These are phyloP conservation scores for Clarireedia monteithiana DNA, from an alignment of 2,329 filamentous ascomycete species.

Conservation along the genomic window DNA sequence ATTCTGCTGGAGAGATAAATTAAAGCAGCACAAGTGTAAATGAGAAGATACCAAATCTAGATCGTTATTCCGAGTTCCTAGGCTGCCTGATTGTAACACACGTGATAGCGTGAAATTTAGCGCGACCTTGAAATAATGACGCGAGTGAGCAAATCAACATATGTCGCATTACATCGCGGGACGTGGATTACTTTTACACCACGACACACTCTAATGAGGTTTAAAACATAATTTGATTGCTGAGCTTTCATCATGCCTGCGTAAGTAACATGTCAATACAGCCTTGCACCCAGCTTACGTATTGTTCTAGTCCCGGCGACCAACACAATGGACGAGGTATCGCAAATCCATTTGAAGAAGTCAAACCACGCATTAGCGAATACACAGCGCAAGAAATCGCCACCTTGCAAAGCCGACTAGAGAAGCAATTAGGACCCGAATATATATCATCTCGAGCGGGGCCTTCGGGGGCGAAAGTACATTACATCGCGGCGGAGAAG, in stretches of 20 bases:
- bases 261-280: slow-evolving; percentile 28
- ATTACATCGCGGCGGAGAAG: slow-evolving; percentile 95
- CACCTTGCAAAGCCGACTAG: slow-evolving; percentile 74
- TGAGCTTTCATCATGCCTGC: slow-evolving; percentile 35
- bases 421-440: slow-evolving; percentile 92
- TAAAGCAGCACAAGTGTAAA: not conserved
- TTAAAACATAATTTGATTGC: not conserved
- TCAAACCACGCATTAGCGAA: slow-evolving; percentile 58
- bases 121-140: slow-evolving; percentile 2
- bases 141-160: slow-evolving; percentile 1
- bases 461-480: slow-evolving; percentile 75
- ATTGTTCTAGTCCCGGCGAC: slow-evolving; percentile 52
- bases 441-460: slow-evolving; percentile 86
- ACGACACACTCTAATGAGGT: not conserved
- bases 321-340: slow-evolving; percentile 48
- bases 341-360: slow-evolving; percentile 76
- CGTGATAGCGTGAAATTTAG: slow-evolving; percentile 8
- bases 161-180: not conserved
- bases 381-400: slow-evolving; percentile 90
- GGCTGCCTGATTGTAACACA: not conserved
- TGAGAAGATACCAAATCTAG: not conserved
- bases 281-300: slow-evolving; percentile 8
- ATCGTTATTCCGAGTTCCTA: not conserved
- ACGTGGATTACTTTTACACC: not conserved
- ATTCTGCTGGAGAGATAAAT: not conserved